Conservation (phyloP, 192 early-diverging fungal species). For the Linnemannia schmuckeri region DNA sequence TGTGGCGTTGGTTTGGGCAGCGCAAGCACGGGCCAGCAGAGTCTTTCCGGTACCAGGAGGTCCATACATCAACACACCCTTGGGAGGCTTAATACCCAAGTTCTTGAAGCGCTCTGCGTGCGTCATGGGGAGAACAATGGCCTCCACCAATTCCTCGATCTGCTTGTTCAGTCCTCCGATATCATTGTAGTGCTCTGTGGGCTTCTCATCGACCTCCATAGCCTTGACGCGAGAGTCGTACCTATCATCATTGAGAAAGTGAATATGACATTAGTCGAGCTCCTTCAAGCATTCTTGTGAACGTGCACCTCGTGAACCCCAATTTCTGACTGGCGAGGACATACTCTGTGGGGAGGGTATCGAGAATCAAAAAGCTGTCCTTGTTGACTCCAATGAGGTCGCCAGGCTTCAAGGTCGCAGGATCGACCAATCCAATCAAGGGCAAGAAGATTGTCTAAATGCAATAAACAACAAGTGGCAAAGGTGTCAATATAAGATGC, state of each 20-base stretch:
- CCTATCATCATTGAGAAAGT: slow-evolving; percentile 52
- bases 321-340: slow-evolving; percentile 8
- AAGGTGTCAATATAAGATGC: background rate
- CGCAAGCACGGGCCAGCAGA: slow-evolving; percentile 96
- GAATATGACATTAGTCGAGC: background rate
- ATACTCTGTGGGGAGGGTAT: slow-evolving; percentile 96
- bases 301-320: background rate
- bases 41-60: slow-evolving; percentile 92
- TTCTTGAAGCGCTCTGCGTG: slow-evolving; percentile 90
- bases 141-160: slow-evolving; percentile 90
- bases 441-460: slow-evolving; percentile 94
- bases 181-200: slow-evolving; percentile 97
- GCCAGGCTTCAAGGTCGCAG: slow-evolving; percentile 89
- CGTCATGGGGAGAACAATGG: slow-evolving; percentile 89
- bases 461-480: background rate
- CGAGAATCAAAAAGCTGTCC: slow-evolving; percentile 95
- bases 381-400: slow-evolving; percentile 99
- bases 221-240: slow-evolving; percentile 99
- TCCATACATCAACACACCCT: slow-evolving; percentile 88
- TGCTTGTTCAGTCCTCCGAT: slow-evolving; percentile 93
- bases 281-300: background rate
- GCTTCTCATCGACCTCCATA: slow-evolving; percentile 99
- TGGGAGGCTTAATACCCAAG: slow-evolving; percentile 88
- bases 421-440: slow-evolving; percentile 95
- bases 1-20: slow-evolving; percentile 95